Base-by-base conservation (phyloP, 2,329 filamentous ascomycete genomes). In the Sphaerostilbella broomeana region DNA sequence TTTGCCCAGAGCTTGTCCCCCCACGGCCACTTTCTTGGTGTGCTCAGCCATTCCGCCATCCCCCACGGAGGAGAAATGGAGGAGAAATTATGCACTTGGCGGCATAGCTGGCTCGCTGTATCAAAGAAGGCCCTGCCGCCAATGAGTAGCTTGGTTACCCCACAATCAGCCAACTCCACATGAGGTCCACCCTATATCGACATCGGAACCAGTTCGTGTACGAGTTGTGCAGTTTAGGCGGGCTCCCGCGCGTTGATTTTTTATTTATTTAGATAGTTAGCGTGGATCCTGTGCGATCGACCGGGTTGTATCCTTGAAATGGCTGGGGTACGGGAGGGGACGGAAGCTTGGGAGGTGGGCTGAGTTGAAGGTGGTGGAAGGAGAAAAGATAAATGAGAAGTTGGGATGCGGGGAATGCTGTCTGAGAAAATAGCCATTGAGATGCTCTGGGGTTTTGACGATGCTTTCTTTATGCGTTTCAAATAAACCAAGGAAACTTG, bases 221-320 rank as follows among this genome's bases (percentile, higher is more conserved):
- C 27, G 24, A 35, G 36, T 40, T 30, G 31, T 17, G 30, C 36
- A 29, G 28, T 31, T 21, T 35, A 30, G 34, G 33, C 11, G 17
- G 28, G 41, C 41, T 43, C 30, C 36, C 38, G 36, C 27, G 41
- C 33, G 41, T 38, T n/a, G n/a, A n/a, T n/a, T n/a, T n/a, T n/a
- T n/a, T n/a, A n/a, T n/a, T n/a, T n/a, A n/a, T 43, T 39, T 35
- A 31, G 26, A 30, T 35, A 39, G 41, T 28, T 30, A 31, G 28
- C 36, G 41, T 43, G 41, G 41, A 43, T 40, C 36, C 34, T 36
- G 40, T 40, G 41, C 41, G 41, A 43, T 43, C 41, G 41, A 26
- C 31, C 31, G 20, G 17, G 17, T 43, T 38, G 41, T 30, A 35
- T 43, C 41, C 30, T 36, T 38, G 27, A 29, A 17, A 24, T 26